A percentile compares a stretch with the other conserved stretches of the same genome.
phyloP scores from a whole-genome alignment of 495 filamentous ascomycete genomes.

The Neurospora tetrasperma region DNA sequence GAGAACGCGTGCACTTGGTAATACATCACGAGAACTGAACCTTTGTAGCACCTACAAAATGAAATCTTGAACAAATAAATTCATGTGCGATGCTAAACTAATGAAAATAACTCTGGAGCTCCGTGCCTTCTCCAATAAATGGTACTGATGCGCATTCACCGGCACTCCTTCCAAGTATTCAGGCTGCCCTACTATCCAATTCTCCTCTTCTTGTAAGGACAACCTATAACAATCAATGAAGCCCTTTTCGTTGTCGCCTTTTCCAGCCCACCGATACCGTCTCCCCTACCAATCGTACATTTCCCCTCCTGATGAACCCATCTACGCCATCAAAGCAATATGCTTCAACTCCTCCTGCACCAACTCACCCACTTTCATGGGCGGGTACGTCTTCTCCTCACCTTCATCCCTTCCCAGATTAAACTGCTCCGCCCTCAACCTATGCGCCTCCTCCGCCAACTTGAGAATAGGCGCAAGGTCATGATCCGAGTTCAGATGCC shows the following conservation, averaged over 20 bases:
- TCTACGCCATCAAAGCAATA: constrained; percentile 31
- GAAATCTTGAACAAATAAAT: background rate
- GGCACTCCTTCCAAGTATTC: no score
- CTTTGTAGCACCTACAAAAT: background rate
- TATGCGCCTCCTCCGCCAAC: constrained; percentile 25
- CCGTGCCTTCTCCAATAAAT: no score
- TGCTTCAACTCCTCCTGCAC: constrained; percentile 37
- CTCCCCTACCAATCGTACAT: background rate
- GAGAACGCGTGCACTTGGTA: background rate
- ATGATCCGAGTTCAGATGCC: constrained; percentile 38
- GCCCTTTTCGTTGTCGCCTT: no score
- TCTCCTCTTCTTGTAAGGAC: no score
- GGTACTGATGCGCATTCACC: no score
- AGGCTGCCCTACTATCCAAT: no score
- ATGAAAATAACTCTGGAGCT: background rate
- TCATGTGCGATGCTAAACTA: background rate
- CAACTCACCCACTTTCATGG: constrained; percentile 39
- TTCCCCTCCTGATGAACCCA: no score
- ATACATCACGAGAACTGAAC: background rate
- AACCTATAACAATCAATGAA: no score
- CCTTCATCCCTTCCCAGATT: constrained; percentile 37
- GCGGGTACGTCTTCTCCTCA: constrained; percentile 29
- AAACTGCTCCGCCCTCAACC: constrained; percentile 30
- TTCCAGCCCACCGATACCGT: no score
- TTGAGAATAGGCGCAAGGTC: constrained; percentile 33